Evolutionary conservation across 306 rosid genomes (phyloP).

Genomic region (Coriaria nepalensis): DNA sequence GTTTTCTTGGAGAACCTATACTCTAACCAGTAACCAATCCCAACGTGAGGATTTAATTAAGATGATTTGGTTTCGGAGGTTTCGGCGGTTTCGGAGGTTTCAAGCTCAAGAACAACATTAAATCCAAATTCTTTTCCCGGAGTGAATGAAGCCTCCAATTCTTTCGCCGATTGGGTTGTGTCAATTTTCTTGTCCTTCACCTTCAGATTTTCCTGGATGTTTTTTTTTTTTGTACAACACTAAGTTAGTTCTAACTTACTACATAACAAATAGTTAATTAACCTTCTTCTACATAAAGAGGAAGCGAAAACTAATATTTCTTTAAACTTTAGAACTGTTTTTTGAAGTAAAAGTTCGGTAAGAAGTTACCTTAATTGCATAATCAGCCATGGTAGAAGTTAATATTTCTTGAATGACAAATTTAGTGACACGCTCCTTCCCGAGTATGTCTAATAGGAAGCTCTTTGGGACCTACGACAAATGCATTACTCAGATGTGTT

Average conservation of each 20-base stretch:
- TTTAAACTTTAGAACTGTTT: no score
- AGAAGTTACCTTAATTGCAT: conserved; percentile 42
- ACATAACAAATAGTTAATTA: no score
- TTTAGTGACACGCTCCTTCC: conserved; percentile 59
- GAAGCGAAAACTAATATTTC: no score
- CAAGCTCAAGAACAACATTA: conserved; percentile 49
- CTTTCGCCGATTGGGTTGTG: conserved; percentile 53
- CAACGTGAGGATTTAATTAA: background rate
- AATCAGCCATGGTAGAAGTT: conserved; percentile 62
- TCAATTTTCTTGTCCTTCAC: conserved; percentile 59
- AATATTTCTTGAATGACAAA: conserved; percentile 75
- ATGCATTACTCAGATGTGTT: conserved; percentile 4
- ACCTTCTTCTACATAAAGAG: no score
- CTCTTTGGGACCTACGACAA: conserved; percentile 54
- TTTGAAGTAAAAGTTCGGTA: background rate
- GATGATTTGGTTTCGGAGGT: conserved; percentile 17
- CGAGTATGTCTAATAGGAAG: conserved; percentile 59
- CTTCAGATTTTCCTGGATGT: conserved; percentile 52
- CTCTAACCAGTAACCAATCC: no score
- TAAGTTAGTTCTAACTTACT: no score
- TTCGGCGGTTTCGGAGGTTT: conserved; percentile 24
- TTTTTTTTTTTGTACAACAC: no score
- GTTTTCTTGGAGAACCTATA: no score
- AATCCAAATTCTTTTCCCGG: conserved; percentile 63
- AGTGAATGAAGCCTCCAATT: conserved; percentile 39